These are phyloP conservation scores for Boletus sp. DNA, from an alignment of 768 basidiomycete genomes.

Conservation along the genomic window DNA sequence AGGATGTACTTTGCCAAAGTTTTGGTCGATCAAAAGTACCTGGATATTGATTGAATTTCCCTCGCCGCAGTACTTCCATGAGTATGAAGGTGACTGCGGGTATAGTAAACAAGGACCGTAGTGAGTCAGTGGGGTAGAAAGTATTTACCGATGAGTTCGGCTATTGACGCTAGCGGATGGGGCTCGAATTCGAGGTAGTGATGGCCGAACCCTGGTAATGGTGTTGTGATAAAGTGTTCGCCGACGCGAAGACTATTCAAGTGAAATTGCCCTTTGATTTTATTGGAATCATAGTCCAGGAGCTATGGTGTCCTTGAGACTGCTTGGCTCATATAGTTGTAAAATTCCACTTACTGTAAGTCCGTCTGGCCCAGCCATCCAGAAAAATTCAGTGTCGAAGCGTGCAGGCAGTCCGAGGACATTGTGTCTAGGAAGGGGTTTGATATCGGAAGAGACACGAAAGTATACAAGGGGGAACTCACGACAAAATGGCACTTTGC, in stretches of 20 bases:
- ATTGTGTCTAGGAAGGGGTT: constrained; percentile 41
- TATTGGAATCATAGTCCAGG: constrained; percentile 49
- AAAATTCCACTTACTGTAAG: constrained; percentile 41
- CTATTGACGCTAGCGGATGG: constrained; percentile 46
- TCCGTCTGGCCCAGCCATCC: constrained; percentile 54
- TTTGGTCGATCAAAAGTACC: constrained; percentile 48
- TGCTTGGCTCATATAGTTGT: not conserved
- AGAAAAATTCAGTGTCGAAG: constrained; percentile 59
- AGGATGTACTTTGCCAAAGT: constrained; percentile 37
- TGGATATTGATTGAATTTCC: constrained; percentile 50
- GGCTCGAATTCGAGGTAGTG: constrained; percentile 55
- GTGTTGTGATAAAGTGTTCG: constrained; percentile 46
- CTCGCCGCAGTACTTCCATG: constrained; percentile 61
- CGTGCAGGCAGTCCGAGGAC: constrained; percentile 57
- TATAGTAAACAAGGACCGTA: constrained; percentile 9
- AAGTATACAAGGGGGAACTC: constrained; percentile 15
- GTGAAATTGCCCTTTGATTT: constrained; percentile 48
- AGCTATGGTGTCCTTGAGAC: constrained; percentile 34
- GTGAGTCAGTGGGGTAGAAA: not conserved
- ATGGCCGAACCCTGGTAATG: constrained; percentile 49
- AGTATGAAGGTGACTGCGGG: constrained; percentile 55
- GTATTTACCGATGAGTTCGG: constrained; percentile 49
- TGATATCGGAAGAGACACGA: not conserved
- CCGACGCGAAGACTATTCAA: constrained; percentile 46
- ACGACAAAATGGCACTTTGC: constrained; percentile 54